Percentiles rank a stretch among this genome's conserved stretches.
Evolutionary conservation across 371 early-diverging fungal genomes (phyloP).

Genomic region (Syncephalastrum contaminatum): DNA sequence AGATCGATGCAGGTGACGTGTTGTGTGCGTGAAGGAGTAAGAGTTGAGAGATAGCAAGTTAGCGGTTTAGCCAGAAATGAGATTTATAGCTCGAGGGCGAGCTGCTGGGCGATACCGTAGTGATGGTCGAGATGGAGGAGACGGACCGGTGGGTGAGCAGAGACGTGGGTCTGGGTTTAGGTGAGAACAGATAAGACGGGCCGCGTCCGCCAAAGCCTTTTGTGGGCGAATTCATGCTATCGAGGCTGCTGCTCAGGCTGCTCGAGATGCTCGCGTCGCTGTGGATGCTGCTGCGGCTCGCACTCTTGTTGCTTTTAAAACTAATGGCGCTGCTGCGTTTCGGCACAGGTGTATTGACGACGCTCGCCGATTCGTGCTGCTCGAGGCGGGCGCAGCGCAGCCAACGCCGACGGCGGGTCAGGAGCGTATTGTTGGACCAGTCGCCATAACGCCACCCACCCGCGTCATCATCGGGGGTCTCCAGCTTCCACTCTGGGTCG

Average conservation of each 20-base stretch:
- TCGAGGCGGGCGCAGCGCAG: conserved; percentile 16
- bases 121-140: conserved; percentile 12
- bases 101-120: too few relatives aligned
- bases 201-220: neutral
- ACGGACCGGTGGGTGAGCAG: conserved; percentile 9
- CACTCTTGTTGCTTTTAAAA: too few relatives aligned
- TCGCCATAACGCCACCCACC: conserved; percentile 21
- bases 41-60: too few relatives aligned
- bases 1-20: too few relatives aligned
- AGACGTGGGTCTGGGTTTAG: conserved; percentile 10
- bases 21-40: too few relatives aligned
- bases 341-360: too few relatives aligned
- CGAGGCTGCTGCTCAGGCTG: conserved; percentile 6
- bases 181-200: conserved; percentile 5
- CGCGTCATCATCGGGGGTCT: conserved; percentile 6
- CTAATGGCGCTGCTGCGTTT: too few relatives aligned
- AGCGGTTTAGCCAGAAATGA: too few relatives aligned
- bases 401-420: conserved; percentile 18
- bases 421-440: conserved; percentile 9
- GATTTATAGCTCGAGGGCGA: too few relatives aligned
- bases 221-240: neutral
- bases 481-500: conserved; percentile 17
- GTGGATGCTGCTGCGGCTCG: conserved; percentile 3
- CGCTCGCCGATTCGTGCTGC: neutral
- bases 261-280: conserved; percentile 1